Evolutionary conservation across 257 asterid species (phyloP).

Genomic region (Echites panduratus): DNA sequence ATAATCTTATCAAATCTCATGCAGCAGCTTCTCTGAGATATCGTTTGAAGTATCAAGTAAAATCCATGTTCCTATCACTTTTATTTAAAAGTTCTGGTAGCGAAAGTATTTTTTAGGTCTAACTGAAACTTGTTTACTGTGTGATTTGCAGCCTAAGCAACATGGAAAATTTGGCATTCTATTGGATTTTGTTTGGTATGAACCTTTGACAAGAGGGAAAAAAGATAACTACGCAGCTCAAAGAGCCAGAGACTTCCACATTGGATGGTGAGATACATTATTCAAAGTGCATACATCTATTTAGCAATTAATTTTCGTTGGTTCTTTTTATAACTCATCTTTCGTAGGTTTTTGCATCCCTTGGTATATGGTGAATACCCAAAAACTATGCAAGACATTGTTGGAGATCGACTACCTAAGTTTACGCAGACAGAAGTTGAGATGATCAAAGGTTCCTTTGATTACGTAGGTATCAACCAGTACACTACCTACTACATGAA

Average conservation of each 20-base stretch:
- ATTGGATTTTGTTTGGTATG: slow-evolving; percentile 81
- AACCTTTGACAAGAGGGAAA: slow-evolving; percentile 64
- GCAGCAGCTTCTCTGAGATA: slow-evolving; percentile 71
- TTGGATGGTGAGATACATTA: slow-evolving; percentile 63
- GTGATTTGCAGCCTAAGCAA: slow-evolving; percentile 60
- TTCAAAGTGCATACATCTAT: not conserved
- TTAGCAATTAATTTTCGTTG: too few species aligned
- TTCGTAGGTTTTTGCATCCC: slow-evolving; percentile 95
- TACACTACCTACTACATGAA: slow-evolving; percentile 78
- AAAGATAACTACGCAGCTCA: slow-evolving; percentile 72
- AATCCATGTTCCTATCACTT: too few species aligned
- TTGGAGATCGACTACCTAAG: slow-evolving; percentile 68
- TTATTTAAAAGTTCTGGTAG: too few species aligned
- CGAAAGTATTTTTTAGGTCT: not conserved
- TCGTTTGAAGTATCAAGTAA: slow-evolving; percentile 64
- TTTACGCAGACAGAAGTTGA: slow-evolving; percentile 60
- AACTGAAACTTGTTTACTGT: not conserved
- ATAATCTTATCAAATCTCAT: slow-evolving; percentile 67
- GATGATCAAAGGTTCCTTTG: slow-evolving; percentile 79
- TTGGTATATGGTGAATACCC: slow-evolving; percentile 93
- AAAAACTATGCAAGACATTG: slow-evolving; percentile 64
- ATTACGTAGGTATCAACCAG: slow-evolving; percentile 80
- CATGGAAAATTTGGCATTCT: slow-evolving; percentile 84
- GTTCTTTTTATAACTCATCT: too few species aligned
- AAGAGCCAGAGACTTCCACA: slow-evolving; percentile 82